Evolutionary conservation across 2,329 filamentous ascomycete species (phyloP), one percentile per base, ranked within the genome.

Genomic region (Neocatenulostroma microsporum): DNA sequence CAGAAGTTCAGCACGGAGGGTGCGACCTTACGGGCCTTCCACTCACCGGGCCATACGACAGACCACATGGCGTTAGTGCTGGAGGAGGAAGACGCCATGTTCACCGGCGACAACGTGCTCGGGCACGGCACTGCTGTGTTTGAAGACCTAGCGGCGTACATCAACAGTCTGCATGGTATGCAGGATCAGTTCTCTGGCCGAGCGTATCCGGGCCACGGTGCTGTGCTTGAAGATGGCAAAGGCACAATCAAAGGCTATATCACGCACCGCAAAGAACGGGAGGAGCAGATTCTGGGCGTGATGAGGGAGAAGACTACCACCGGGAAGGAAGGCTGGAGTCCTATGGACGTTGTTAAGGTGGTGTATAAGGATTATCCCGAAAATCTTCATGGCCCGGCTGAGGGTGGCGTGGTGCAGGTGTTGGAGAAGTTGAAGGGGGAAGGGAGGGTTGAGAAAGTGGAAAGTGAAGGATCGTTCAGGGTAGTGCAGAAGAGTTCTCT

Each of bases 121-220:
- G 87, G 87, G 1, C 84, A 94, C 42, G 86, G 86, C 10, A 93
- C 84, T 2, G 79, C 83, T 3, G 84, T 91, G 0, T 93, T 93
- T 48, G 84, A 93, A 57, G 76, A 91, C 45, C 68, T 94, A 7
- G 59, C 64, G 1, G 63, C 66, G 0, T 94, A 93, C 56, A 66
- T 93, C 44, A 55, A 60, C 14, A 85, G 78, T 41, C 66, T 94
- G 10, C 68, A 76, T 25, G 70, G 69, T 45, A 91, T 94, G 85
- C 67, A 69, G 30, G 59, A 62, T 15, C 64, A 78, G 5, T 84
- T 84, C 49, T 61, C 60, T 1, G 82, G 83, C 1, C 69, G 76
- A 31, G 86, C 80, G 2, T 96, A 94, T 57, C 89, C 91, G 0
- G 89, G 84, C 3, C 91, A 98, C 54, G 91, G 91, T 0, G 73